Conservation (phyloP, 2,329 filamentous ascomycete genomes). For the Fusarium cicatricum region DNA sequence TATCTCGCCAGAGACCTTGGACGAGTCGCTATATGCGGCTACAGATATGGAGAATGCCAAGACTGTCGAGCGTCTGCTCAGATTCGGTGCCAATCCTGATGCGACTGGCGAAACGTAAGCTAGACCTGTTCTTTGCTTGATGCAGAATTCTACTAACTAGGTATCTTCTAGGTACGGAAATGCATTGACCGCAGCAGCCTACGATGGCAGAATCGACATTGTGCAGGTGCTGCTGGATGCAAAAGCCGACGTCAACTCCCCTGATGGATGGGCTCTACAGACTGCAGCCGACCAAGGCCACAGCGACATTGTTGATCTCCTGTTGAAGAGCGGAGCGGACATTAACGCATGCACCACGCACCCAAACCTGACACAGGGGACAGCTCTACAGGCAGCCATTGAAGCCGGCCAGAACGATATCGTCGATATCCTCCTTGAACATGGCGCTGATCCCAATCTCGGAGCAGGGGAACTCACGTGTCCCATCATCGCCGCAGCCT, state of each 20-base stretch:
- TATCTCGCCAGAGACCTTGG: slow-evolving; percentile 45
- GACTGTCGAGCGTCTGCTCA: slow-evolving; percentile 49
- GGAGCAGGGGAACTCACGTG: slow-evolving; percentile 46
- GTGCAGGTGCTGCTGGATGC: slow-evolving; percentile 45
- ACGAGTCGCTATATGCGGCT: slow-evolving; percentile 49
- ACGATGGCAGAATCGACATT: slow-evolving; percentile 45
- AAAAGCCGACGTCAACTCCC: slow-evolving; percentile 47
- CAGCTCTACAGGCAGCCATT: slow-evolving; percentile 52
- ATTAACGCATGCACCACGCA: slow-evolving; percentile 44
- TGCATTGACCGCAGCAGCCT: slow-evolving; percentile 48
- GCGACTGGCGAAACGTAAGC: slow-evolving; percentile 49
- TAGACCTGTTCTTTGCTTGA: fast-evolving
- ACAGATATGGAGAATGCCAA: slow-evolving; percentile 50
- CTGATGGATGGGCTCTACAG: slow-evolving; percentile 50
- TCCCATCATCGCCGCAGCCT: slow-evolving; percentile 50
- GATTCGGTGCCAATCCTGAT: slow-evolving; percentile 49
- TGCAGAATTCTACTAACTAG: not conserved
- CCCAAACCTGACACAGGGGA: slow-evolving; percentile 44
- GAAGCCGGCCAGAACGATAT: slow-evolving; percentile 48
- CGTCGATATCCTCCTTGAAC: slow-evolving; percentile 49
- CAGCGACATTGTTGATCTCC: slow-evolving; percentile 45
- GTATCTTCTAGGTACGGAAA: slow-evolving; percentile 31
- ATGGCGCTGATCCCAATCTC: slow-evolving; percentile 48
- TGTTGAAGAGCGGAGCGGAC: slow-evolving; percentile 47
- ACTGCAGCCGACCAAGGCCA: slow-evolving; percentile 49